These are phyloP conservation scores for Akanthomyces lecanii DNA, from an alignment of 2,329 filamentous ascomycete genomes.

Conservation along the genomic window DNA sequence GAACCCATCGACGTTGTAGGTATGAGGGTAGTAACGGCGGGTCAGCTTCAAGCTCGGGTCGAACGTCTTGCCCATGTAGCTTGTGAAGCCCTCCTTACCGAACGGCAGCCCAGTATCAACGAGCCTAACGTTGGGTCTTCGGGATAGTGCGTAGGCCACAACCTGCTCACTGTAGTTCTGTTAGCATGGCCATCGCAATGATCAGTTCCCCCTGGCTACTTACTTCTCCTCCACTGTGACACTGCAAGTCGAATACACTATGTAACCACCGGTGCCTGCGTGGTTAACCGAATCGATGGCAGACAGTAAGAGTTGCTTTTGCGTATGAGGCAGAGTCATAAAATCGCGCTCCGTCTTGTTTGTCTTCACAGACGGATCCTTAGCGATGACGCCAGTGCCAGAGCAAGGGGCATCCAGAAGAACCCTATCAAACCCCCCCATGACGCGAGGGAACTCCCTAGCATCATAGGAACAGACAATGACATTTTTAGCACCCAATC, in stretches of 20 bases:
- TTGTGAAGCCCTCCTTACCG: slow-evolving; percentile 87
- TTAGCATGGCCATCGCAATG: slow-evolving; percentile 15
- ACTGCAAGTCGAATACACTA: slow-evolving; percentile 95
- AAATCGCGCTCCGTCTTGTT: slow-evolving; percentile 98
- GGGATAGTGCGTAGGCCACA: slow-evolving; percentile 86
- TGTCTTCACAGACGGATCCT: slow-evolving; percentile 94
- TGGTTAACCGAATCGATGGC: slow-evolving; percentile 96
- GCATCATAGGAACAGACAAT: slow-evolving; percentile 96
- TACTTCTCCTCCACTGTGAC: slow-evolving; percentile 81
- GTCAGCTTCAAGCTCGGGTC: slow-evolving; percentile 79
- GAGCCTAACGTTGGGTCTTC: slow-evolving; percentile 88
- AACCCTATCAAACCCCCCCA: slow-evolving; percentile 94
- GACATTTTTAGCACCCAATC: slow-evolving; percentile 86
- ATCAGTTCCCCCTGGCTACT: slow-evolving; percentile 21
- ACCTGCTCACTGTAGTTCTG: slow-evolving; percentile 68
- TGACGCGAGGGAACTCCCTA: slow-evolving; percentile 86
- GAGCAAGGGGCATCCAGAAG: slow-evolving; percentile 93
- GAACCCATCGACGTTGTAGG: slow-evolving; percentile 96
- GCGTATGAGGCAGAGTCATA: slow-evolving; percentile 83
- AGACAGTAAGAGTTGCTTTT: slow-evolving; percentile 88
- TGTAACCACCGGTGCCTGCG: slow-evolving; percentile 81
- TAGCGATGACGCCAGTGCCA: slow-evolving; percentile 94
- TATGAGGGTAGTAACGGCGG: slow-evolving; percentile 82
- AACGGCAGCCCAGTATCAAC: slow-evolving; percentile 89
- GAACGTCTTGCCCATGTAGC: slow-evolving; percentile 88